A percentile compares a stretch with the other conserved stretches of the same genome.
Conservation (phyloP, 805 yeast genomes). For the Kodamaea neixiangensis region DNA sequence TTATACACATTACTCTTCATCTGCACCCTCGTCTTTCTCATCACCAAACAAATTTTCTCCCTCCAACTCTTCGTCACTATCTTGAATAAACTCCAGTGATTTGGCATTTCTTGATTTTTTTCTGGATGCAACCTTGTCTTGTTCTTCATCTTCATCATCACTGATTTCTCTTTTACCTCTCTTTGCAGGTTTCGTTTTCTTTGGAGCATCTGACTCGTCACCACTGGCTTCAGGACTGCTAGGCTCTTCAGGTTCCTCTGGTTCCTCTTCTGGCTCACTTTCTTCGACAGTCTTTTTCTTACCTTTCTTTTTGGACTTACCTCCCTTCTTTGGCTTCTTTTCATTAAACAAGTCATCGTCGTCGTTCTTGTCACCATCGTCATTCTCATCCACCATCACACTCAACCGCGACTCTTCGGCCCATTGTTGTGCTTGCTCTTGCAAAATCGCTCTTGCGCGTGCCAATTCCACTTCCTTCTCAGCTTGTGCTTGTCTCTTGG, state of each 20-base stretch:
- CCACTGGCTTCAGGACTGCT: slow-evolving; percentile 29
- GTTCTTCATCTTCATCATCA: slow-evolving; percentile 36
- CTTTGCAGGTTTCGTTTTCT: slow-evolving; percentile 24
- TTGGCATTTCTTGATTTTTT: slow-evolving; percentile 29
- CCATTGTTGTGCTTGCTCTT: slow-evolving; percentile 55
- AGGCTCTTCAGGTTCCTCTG: slow-evolving; percentile 27
- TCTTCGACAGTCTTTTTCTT: slow-evolving; percentile 28
- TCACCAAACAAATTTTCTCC: slow-evolving; percentile 26
- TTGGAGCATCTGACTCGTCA: slow-evolving; percentile 28
- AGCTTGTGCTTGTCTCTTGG: slow-evolving; percentile 44
- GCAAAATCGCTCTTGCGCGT: slow-evolving; percentile 47
- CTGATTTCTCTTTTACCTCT: slow-evolving; percentile 22
- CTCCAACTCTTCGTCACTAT: slow-evolving; percentile 49
- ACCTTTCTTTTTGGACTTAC: slow-evolving; percentile 17
- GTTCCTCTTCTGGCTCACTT: slow-evolving; percentile 30
- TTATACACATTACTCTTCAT: slow-evolving; percentile 28
- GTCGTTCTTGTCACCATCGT: slow-evolving; percentile 24
- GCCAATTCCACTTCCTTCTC: slow-evolving; percentile 47
- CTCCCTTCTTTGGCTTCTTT: slow-evolving; percentile 15
- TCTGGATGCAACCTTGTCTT: slow-evolving; percentile 14
- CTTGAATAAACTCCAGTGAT: slow-evolving; percentile 41
- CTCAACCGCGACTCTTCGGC: slow-evolving; percentile 47
- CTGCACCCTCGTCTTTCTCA: slow-evolving; percentile 41
- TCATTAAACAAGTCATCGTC: slow-evolving; percentile 16
- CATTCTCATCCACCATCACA: slow-evolving; percentile 39